A percentile compares a stretch with the other conserved stretches of the same genome.
Evolutionary conservation across 1,284 basidiomycete species (phyloP).

Genomic region (Inonotus hispidus): DNA sequence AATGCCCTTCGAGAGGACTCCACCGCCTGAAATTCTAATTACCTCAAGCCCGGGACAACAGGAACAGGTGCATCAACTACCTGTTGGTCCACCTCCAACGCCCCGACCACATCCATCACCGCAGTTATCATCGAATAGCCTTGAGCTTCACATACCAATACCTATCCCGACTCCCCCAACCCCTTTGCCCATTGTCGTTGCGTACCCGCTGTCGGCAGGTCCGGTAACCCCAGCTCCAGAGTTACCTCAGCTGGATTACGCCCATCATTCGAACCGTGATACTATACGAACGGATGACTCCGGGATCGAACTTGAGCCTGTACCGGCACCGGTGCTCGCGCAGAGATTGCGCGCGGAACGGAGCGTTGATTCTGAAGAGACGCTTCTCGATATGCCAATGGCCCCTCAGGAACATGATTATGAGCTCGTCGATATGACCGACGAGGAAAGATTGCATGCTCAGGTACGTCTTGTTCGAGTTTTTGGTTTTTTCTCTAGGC

Average conservation of each 20-base stretch:
- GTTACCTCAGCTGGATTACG: background rate
- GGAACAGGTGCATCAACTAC: background rate
- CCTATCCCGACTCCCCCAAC: constrained; percentile 13
- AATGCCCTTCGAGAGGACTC: background rate
- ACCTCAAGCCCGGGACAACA: background rate
- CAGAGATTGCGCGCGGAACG: background rate
- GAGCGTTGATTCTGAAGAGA: background rate
- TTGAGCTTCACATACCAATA: constrained; percentile 13
- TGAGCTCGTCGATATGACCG: constrained; percentile 3
- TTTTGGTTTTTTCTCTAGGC: background rate
- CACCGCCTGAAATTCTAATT: background rate
- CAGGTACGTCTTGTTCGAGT: background rate
- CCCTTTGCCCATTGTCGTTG: constrained; percentile 9
- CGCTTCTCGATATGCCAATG: background rate
- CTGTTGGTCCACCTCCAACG: background rate
- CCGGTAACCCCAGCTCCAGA: background rate
- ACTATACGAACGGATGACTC: background rate
- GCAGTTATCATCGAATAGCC: background rate
- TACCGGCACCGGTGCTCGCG: background rate
- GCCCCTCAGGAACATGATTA: background rate
- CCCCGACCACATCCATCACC: background rate
- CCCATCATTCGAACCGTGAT: background rate
- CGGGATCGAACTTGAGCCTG: constrained; percentile 5
- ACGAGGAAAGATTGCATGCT: constrained; percentile 2
- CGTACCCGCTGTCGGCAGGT: constrained; percentile 1